phyloP scores from a whole-genome alignment of 768 basidiomycete species.

The Calocera viscosa region DNA sequence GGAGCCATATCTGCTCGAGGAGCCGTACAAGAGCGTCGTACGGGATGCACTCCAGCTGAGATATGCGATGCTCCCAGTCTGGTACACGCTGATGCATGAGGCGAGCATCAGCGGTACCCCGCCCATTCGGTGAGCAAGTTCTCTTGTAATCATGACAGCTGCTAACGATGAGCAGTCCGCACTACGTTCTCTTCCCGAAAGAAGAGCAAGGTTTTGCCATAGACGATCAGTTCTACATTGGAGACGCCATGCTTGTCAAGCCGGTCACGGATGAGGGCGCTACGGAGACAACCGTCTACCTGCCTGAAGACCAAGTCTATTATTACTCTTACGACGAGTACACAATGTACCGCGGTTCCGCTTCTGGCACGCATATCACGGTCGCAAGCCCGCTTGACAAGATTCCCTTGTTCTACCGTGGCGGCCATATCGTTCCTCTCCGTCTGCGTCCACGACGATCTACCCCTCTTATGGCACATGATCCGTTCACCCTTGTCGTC shows the following conservation, averaged over 20 bases:
- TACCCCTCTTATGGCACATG: conserved; percentile 74
- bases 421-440: conserved; percentile 79
- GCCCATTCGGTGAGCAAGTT: conserved; percentile 51
- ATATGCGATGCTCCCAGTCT: conserved; percentile 77
- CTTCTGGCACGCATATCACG: conserved; percentile 54
- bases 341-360: conserved; percentile 50
- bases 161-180: conserved; percentile 49
- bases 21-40: conserved; percentile 76
- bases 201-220: conserved; percentile 74
- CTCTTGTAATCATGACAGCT: not conserved
- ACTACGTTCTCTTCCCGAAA: conserved; percentile 86
- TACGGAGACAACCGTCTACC: conserved; percentile 60
- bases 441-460: conserved; percentile 78
- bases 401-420: conserved; percentile 76
- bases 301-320: conserved; percentile 83
- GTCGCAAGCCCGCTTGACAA: conserved; percentile 69
- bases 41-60: conserved; percentile 66
- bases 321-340: conserved; percentile 90
- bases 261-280: conserved; percentile 70
- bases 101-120: conserved; percentile 70
- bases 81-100: conserved; percentile 97
- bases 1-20: conserved; percentile 84
- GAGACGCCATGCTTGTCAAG: conserved; percentile 75
- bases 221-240: conserved; percentile 91
- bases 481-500: conserved; percentile 85